Percentiles rank a stretch among this genome's conserved stretches.
Evolutionary conservation across 192 early-diverging fungal genomes (phyloP).

Genomic region (Linnemannia hyalina): DNA sequence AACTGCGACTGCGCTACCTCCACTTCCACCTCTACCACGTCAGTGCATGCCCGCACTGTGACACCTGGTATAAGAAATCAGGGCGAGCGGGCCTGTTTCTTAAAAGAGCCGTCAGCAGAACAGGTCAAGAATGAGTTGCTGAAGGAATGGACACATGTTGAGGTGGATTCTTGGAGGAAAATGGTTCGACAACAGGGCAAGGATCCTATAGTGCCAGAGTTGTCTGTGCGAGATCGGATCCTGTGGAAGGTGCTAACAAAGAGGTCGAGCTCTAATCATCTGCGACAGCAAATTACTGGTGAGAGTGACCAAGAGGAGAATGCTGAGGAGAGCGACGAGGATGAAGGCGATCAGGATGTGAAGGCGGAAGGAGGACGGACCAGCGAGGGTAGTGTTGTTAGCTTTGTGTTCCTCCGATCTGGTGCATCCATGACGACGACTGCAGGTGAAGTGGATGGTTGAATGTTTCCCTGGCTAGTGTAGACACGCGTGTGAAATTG

Average conservation of each 20-base stretch:
- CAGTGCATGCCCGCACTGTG: neutral
- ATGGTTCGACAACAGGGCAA: neutral
- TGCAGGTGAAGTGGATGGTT: neutral
- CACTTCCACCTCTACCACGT: neutral
- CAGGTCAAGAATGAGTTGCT: constrained; percentile 29
- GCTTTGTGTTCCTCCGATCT: constrained; percentile 30
- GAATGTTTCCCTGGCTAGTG: neutral
- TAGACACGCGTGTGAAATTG: neutral
- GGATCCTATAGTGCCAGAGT: neutral
- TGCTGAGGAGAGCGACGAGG: neutral
- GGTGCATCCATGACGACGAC: neutral
- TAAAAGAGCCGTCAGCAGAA: constrained; percentile 12
- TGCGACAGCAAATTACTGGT: neutral
- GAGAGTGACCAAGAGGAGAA: neutral
- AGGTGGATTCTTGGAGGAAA: constrained; percentile 16
- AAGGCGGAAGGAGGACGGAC: neutral
- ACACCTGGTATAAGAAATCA: neutral
- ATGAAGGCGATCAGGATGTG: neutral
- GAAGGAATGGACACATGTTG: constrained; percentile 36
- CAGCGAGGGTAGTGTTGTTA: neutral
- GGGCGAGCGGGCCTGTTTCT: neutral
- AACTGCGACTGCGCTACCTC: constrained; percentile 57
- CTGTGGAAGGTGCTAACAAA: constrained; percentile 24
- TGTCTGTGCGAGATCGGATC: constrained; percentile 3
- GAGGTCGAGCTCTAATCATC: neutral